A percentile compares a stretch with the other conserved stretches of the same genome.
These are phyloP conservation scores for Venturia oleaginea DNA, from an alignment of 2,329 filamentous ascomycete species.

Conservation along the genomic window DNA sequence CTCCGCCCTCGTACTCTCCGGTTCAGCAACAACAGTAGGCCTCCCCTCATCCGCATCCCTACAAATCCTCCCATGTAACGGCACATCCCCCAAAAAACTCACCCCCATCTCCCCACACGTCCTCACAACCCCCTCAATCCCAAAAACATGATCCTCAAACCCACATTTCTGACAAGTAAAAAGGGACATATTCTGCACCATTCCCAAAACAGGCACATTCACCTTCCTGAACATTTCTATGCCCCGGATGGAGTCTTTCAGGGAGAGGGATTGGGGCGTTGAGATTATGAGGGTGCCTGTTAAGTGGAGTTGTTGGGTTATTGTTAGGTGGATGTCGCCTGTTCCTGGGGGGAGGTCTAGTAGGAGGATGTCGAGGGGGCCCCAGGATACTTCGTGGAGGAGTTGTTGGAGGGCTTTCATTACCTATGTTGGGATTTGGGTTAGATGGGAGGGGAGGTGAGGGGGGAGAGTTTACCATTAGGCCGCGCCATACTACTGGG, in stretches of 20 bases:
- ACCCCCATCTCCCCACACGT: conserved; percentile 66
- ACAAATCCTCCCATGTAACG: conserved; percentile 76
- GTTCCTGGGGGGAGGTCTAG: conserved; percentile 90
- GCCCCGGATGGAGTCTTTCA: conserved; percentile 86
- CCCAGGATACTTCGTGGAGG: conserved; percentile 92
- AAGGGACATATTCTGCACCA: conserved; percentile 49
- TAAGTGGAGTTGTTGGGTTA: conserved; percentile 85
- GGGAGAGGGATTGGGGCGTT: conserved; percentile 85
- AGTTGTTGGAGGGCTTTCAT: conserved; percentile 96
- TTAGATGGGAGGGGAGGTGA: too few relatives aligned
- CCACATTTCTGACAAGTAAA: conserved; percentile 46
- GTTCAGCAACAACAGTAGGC: conserved; percentile 83
- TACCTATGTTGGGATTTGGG: too few relatives aligned
- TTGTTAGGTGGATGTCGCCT: conserved; percentile 92
- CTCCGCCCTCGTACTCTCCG: conserved; percentile 59
- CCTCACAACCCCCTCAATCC: conserved; percentile 51
- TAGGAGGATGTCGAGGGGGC: conserved; percentile 75
- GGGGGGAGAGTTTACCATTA: too few relatives aligned
- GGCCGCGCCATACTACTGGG: conserved; percentile 86
- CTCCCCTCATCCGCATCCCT: conserved; percentile 79
- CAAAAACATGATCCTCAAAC: conserved; percentile 67
- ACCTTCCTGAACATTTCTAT: conserved; percentile 90
- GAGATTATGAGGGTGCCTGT: conserved; percentile 84
- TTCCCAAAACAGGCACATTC: conserved; percentile 68
- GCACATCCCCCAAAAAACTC: conserved; percentile 79